These are phyloP conservation scores for Hymenoscyphus fructigenus DNA, from an alignment of 2,329 filamentous ascomycete genomes.

Conservation along the genomic window DNA sequence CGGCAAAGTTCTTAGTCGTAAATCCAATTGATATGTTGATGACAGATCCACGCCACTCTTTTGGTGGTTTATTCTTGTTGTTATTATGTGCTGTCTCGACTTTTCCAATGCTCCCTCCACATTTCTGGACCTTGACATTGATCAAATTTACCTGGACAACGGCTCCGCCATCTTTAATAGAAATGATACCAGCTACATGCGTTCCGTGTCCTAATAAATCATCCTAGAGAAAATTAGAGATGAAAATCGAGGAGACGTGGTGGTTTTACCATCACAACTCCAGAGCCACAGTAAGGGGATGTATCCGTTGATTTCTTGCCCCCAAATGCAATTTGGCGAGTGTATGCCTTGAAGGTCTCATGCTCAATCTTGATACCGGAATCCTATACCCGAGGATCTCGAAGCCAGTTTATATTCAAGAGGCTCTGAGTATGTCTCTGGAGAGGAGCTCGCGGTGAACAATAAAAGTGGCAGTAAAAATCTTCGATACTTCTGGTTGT, in stretches of 20 bases:
- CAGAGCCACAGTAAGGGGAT: slow-evolving; percentile 2
- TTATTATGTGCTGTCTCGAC: slow-evolving; percentile 2
- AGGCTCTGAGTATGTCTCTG: no score
- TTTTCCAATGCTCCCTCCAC: neutral
- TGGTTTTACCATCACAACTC: slow-evolving; percentile 5
- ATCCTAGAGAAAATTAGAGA: neutral
- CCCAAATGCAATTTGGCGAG: neutral
- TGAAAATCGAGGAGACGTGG: neutral
- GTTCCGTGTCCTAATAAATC: neutral
- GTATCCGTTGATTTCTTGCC: neutral
- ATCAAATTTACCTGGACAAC: neutral
- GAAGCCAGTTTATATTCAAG: no score
- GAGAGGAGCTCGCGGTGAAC: no score
- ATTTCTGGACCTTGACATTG: slow-evolving; percentile 9
- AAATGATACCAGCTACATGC: slow-evolving; percentile 5
- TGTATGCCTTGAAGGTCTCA: neutral
- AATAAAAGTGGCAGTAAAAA: no score
- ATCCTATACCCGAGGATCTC: neutral
- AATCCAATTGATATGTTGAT: slow-evolving; percentile 10
- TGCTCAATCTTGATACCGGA: neutral
- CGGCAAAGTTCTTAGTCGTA: neutral
- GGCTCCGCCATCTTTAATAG: neutral
- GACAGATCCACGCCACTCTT: slow-evolving; percentile 4
- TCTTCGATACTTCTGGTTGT: no score
- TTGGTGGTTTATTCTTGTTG: neutral